phyloP scores from a whole-genome alignment of 2,329 filamentous ascomycete genomes.

The Aspergillus hiratsukae region DNA sequence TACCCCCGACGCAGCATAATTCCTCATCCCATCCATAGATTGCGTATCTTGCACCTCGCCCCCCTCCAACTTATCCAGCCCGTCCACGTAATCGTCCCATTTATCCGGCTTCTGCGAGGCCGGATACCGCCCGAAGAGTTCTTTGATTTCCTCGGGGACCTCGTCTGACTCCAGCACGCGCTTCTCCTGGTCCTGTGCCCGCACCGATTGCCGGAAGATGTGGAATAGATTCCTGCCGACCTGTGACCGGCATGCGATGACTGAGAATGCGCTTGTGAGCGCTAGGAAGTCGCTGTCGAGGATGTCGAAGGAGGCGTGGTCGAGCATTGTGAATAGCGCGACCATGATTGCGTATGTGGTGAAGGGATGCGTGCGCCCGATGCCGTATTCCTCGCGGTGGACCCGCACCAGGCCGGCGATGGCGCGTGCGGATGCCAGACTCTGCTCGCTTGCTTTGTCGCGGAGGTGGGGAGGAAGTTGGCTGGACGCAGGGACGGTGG shows the following conservation, averaged over 20 bases:
- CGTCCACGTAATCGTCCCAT: conserved; percentile 11
- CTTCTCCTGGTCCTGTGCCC: conserved; percentile 13
- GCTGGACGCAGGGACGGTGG: neutral
- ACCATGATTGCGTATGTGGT: conserved; percentile 24
- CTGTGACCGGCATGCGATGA: conserved; percentile 20
- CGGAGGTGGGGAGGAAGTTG: neutral
- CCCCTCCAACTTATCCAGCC: conserved; percentile 7
- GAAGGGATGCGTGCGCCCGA: conserved; percentile 24
- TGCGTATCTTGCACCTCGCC: neutral
- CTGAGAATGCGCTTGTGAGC: conserved; percentile 21
- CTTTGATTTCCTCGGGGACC: conserved; percentile 14
- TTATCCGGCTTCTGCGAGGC: neutral
- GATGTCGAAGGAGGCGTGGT: conserved; percentile 17
- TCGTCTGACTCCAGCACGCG: conserved; percentile 4
- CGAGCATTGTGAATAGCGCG: conserved; percentile 22
- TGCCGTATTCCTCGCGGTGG: conserved; percentile 21
- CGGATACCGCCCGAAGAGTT: conserved; percentile 11
- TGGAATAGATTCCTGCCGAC: conserved; percentile 22
- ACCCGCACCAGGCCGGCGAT: conserved; percentile 20
- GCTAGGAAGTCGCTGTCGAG: conserved; percentile 22
- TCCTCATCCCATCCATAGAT: too few relatives aligned
- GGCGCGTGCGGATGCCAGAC: conserved; percentile 15
- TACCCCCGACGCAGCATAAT: conserved; percentile 6
- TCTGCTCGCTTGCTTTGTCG: conserved; percentile 6
- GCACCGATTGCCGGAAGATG: conserved; percentile 23